Base-by-base conservation (phyloP, 495 filamentous ascomycete genomes). In the Parmelia sp. region DNA sequence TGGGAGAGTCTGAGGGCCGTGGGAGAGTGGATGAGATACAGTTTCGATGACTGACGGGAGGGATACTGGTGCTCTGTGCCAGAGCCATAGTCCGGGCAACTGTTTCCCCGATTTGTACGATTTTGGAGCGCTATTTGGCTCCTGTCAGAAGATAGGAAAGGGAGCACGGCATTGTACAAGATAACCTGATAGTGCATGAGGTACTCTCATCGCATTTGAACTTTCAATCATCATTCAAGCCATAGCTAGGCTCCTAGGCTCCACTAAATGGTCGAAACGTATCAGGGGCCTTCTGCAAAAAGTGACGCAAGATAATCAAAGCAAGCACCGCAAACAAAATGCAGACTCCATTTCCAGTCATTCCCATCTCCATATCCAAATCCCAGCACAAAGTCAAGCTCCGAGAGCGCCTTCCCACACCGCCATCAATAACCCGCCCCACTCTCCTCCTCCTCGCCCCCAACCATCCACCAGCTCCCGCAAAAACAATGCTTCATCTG, bases 1-100 rank as follows among this genome's bases (percentile, higher is more conserved):
- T 97, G 92, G 90, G 95, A 99, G 80, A 93, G 90, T 70, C 79
- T 99, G 75, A 86, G 88, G 61, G 92, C 95, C 15, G 87, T 99
- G 56, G 92, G 91, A 2, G 91, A 92, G 68, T 97, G 91, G 91
- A 77, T 97, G 71, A 86, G 91, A 73, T 97, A 96, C 75, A 91
- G 87, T 76, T 91, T 92, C 76, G 87, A 91, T 39, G 57, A 65
- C 19, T 68, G 62, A 64, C 19, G 61, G 27, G 19, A 56, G n/a
- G 17, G 17, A 55, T 33, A 33, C 17, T 21, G 2, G 51, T 33
- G 27, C 10, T 55, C 10, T 33, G 14, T 55, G 29, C 29, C 29
- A n/a, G n/a, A n/a, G n/a, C n/a, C n/a, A n/a, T n/a, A 29, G 49
- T 29, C 14, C 11, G 33, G 51, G 17, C 2, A 10, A 51, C 4